These are phyloP conservation scores for Aspergillus fructus DNA, from an alignment of 2,329 filamentous ascomycete species.

Conservation along the genomic window DNA sequence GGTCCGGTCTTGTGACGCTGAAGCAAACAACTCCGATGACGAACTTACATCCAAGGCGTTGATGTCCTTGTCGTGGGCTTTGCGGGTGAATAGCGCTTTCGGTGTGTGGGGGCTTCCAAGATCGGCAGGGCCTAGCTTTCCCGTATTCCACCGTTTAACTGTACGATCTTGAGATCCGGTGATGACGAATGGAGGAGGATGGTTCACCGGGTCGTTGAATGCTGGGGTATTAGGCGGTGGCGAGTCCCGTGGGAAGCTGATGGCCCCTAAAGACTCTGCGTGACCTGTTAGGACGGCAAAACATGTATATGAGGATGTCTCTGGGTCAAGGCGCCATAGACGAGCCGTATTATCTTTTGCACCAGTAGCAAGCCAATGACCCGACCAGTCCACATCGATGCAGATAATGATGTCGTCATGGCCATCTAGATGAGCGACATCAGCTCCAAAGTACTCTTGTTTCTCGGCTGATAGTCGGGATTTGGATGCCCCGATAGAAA, in stretches of 20 bases:
- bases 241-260: conserved; percentile 71
- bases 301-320: conserved; percentile 72
- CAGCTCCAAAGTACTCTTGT: conserved; percentile 77
- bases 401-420: conserved; percentile 96
- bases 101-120: conserved; percentile 33
- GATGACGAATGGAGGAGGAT: conserved; percentile 80
- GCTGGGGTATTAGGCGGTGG: conserved; percentile 70
- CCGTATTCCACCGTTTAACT: conserved; percentile 88
- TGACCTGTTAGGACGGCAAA: conserved; percentile 84
- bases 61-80: conserved; percentile 98
- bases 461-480: conserved; percentile 32
- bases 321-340: conserved; percentile 82
- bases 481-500: conserved; percentile 60
- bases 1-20: conserved; percentile 92
- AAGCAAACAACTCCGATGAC: conserved; percentile 78
- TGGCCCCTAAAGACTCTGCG: conserved; percentile 88
- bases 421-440: conserved; percentile 80
- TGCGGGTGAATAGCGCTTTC: conserved; percentile 76
- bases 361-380: conserved; percentile 92
- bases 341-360: conserved; percentile 95
- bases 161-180: conserved; percentile 96
- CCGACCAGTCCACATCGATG: conserved; percentile 93
- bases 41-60: conserved; percentile 86
- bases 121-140: conserved; percentile 56
- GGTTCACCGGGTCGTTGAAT: conserved; percentile 68